Conservation (phyloP, 2,329 filamentous ascomycete genomes). For the Aspergillus vadensis region DNA sequence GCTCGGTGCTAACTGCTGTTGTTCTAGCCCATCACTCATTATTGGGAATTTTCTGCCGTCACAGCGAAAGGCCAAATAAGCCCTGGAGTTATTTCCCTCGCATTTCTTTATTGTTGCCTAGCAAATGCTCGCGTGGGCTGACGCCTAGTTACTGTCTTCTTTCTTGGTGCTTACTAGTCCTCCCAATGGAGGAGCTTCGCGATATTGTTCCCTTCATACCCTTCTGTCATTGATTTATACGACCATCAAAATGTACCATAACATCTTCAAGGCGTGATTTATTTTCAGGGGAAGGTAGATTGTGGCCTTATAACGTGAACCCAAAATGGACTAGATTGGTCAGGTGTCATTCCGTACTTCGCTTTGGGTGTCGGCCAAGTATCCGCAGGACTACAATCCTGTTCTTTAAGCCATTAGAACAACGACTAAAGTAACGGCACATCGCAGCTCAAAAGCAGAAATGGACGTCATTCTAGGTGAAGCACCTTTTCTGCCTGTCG, state of each 20-base stretch:
- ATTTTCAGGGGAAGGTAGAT: not conserved
- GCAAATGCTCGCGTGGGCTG: not conserved
- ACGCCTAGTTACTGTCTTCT: not conserved
- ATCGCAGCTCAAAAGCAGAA: conserved; percentile 2
- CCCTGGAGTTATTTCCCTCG: not conserved
- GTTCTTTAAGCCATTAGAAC: not conserved
- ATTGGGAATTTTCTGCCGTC: conserved; percentile 96
- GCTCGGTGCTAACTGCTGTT: conserved; percentile 6
- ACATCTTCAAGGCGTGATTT: not conserved
- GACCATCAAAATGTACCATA: conserved; percentile 2
- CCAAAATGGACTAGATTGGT: conserved; percentile 13
- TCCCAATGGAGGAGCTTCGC: not conserved
- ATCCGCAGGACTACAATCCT: not conserved
- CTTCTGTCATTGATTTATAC: not conserved
- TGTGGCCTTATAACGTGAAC: not conserved
- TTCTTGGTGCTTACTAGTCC: not conserved
- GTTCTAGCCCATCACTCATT: conserved; percentile 79
- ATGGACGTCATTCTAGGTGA: conserved; percentile 16
- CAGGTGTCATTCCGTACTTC: conserved; percentile 12
- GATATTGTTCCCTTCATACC: not conserved
- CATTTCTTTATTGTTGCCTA: not conserved
- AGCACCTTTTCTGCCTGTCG: not conserved
- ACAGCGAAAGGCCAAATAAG: conserved; percentile 57
- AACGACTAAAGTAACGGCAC: not conserved
- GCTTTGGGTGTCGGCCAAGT: not conserved